Conservation (phyloP, 768 basidiomycete species). For the Russula brevipes region DNA sequence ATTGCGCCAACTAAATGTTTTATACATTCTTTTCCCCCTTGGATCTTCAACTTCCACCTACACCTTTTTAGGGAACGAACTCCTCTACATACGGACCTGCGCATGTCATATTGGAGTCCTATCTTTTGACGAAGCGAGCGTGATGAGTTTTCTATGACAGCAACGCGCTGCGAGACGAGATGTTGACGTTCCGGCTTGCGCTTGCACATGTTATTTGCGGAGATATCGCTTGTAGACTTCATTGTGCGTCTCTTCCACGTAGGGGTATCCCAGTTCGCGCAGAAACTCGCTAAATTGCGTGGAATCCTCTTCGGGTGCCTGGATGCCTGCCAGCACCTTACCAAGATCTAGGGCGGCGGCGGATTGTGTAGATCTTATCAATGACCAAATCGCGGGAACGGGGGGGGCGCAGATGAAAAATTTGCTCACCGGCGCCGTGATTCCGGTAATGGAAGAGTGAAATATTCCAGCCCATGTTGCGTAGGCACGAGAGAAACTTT, state of each 20-base stretch:
- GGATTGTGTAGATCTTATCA: constrained; percentile 1
- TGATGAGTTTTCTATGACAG: too few relatives aligned
- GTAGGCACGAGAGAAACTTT: constrained; percentile 81
- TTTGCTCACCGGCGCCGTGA: constrained; percentile 81
- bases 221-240: constrained; percentile 75
- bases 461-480: constrained; percentile 80
- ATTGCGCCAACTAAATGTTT: too few relatives aligned
- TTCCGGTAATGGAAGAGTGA: constrained; percentile 97
- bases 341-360: constrained; percentile 61
- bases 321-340: constrained; percentile 89
- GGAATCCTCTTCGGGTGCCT: constrained; percentile 70
- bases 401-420: background rate
- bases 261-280: constrained; percentile 73
- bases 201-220: constrained; percentile 31
- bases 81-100: too few relatives aligned
- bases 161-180: background rate
- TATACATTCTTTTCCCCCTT: too few relatives aligned
- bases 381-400: background rate
- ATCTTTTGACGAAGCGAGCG: too few relatives aligned
- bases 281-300: constrained; percentile 71
- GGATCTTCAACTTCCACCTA: too few relatives aligned
- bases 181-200: background rate
- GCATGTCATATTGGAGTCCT: too few relatives aligned
- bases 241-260: constrained; percentile 92
- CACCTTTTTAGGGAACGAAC: too few relatives aligned